These are phyloP conservation scores for Tremella fuciformis DNA, from an alignment of 768 basidiomycete genomes.

Conservation along the genomic window DNA sequence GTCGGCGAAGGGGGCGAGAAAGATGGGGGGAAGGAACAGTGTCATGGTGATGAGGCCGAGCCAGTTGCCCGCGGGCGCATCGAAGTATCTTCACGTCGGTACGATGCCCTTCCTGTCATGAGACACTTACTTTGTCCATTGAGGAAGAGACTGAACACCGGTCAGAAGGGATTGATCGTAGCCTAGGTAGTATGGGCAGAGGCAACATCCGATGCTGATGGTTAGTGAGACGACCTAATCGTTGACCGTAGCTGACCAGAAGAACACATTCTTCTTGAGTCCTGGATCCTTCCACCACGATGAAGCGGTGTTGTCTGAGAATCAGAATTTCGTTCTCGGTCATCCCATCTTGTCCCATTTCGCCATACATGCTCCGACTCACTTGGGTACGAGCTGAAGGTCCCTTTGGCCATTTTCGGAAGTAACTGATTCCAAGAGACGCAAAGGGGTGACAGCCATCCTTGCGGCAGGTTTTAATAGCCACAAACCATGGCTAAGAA, in stretches of 20 bases:
- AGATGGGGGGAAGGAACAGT: not conserved
- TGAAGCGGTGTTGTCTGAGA: slow-evolving; percentile 17
- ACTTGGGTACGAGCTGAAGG: no score
- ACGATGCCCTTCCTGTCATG: not conserved
- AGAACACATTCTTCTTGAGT: slow-evolving; percentile 4
- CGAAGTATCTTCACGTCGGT: not conserved
- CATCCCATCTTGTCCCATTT: no score
- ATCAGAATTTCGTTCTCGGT: no score
- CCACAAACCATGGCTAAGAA: no score
- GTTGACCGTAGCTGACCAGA: no score
- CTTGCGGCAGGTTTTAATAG: no score
- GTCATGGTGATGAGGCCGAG: not conserved
- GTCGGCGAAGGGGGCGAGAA: not conserved
- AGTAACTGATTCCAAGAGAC: no score
- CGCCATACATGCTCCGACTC: no score
- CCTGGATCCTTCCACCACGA: slow-evolving; percentile 22
- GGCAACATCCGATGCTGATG: no score
- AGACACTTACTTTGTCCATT: not conserved
- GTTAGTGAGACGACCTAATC: no score
- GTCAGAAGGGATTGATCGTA: not conserved
- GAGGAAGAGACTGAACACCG: slow-evolving; percentile 1
- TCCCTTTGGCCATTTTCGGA: no score
- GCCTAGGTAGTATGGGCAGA: not conserved
- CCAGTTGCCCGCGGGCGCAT: not conserved
- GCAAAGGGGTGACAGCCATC: no score